phyloP scores from a whole-genome alignment of 805 yeast genomes.

The Pichia californica region DNA sequence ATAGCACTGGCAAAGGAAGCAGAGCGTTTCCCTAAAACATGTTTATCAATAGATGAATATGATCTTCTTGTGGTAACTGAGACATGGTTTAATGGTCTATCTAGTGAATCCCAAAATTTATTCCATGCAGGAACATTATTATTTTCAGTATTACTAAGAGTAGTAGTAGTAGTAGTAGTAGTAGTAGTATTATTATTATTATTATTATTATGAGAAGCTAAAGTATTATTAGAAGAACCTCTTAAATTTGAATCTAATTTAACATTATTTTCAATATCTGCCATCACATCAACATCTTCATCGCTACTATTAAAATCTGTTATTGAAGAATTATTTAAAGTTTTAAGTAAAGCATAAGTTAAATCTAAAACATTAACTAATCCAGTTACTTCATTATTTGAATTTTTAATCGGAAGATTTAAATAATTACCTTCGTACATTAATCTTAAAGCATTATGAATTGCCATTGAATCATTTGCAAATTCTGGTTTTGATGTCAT shows the following conservation, averaged over 20 bases:
- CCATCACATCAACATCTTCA: constrained; percentile 19
- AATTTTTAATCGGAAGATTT: constrained; percentile 36
- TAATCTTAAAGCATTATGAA: constrained; percentile 38
- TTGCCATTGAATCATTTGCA: constrained; percentile 33
- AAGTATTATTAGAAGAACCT: too few relatives aligned
- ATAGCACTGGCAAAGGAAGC: constrained; percentile 15
- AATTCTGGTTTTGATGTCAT: constrained; percentile 42
- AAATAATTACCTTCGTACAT: constrained; percentile 43
- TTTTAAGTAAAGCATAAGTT: constrained; percentile 35
- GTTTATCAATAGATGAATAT: neutral
- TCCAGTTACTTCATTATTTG: constrained; percentile 30
- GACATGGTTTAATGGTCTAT: constrained; percentile 20
- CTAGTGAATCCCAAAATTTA: constrained; percentile 28
- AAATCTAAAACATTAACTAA: constrained; percentile 38
- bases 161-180: too few relatives aligned
- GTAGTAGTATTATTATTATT: too few relatives aligned
- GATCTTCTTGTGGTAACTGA: neutral
- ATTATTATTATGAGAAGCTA: too few relatives aligned
- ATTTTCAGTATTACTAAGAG: constrained; percentile 17
- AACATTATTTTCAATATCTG: neutral
- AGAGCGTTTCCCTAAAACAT: neutral
- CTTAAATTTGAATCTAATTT: neutral
- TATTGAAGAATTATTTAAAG: constrained; percentile 24
- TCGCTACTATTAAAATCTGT: constrained; percentile 12
- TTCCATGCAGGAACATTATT: constrained; percentile 28